These are phyloP conservation scores for Rubus parviflorus DNA, from an alignment of 306 rosid species.

Conservation along the genomic window DNA sequence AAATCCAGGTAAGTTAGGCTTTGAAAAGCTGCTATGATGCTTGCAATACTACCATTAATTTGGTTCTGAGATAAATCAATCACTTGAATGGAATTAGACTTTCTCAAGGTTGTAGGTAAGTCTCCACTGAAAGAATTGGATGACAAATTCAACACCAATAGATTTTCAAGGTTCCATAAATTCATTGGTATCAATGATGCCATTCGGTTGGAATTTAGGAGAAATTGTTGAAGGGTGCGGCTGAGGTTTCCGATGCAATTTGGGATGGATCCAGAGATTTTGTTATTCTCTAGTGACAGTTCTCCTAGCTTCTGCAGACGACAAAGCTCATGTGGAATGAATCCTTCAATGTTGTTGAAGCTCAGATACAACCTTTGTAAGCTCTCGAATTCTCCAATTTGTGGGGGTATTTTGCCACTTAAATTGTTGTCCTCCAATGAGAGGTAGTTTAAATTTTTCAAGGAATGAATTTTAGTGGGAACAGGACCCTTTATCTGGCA, in stretches of 20 bases:
- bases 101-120: neutral
- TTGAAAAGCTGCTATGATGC: conserved; percentile 5
- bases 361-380: conserved; percentile 26
- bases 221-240: neutral
- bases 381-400: conserved; percentile 20
- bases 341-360: conserved; percentile 25
- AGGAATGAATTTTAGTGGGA: neutral
- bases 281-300: conserved; percentile 22
- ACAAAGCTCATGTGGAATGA: conserved; percentile 31
- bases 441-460: neutral
- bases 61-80: neutral
- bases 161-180: neutral
- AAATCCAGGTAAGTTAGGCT: conserved; percentile 9
- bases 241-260: conserved; percentile 7
- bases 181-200: neutral
- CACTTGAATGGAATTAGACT: neutral
- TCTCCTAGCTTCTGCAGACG: conserved; percentile 8
- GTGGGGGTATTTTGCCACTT: neutral
- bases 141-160: conserved; percentile 1
- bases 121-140: conserved; percentile 5
- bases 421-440: neutral
- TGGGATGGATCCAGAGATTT: conserved; percentile 29
- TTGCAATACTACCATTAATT: neutral
- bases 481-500: conserved; percentile 20
- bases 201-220: neutral